These are phyloP conservation scores for Dicorynia guianensis DNA, from an alignment of 306 rosid genomes.

Conservation along the genomic window DNA sequence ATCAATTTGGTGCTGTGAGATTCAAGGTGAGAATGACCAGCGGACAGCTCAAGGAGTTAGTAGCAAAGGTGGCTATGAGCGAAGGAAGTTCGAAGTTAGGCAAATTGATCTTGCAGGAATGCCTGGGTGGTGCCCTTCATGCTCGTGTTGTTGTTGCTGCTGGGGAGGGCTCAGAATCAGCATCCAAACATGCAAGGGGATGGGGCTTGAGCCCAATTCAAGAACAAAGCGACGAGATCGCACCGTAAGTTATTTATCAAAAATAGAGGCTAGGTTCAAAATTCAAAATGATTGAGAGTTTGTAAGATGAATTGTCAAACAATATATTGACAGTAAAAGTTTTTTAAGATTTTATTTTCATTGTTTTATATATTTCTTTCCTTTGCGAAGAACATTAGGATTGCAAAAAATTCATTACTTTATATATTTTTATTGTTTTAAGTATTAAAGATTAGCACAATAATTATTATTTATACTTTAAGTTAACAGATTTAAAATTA, in stretches of 20 bases:
- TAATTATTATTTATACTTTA: too few species aligned
- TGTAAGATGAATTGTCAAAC: too few species aligned
- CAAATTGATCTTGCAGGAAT: constrained; percentile 46
- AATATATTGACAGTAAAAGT: too few species aligned
- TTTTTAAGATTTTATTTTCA: too few species aligned
- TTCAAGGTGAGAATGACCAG: constrained; percentile 51
- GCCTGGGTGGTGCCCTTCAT: constrained; percentile 46
- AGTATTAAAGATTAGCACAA: too few species aligned
- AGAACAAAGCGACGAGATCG: constrained; percentile 11
- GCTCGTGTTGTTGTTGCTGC: constrained; percentile 36
- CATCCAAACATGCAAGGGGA: constrained; percentile 6
- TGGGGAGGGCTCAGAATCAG: background rate
- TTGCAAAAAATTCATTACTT: too few species aligned
- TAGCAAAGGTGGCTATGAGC: constrained; percentile 40
- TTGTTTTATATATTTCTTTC: too few species aligned
- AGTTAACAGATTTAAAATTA: too few species aligned
- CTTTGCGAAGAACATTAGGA: too few species aligned
- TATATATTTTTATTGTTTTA: too few species aligned
- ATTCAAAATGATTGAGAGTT: too few species aligned
- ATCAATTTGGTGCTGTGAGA: constrained; percentile 36
- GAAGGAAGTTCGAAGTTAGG: constrained; percentile 40
- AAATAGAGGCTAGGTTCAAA: too few species aligned
- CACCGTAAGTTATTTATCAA: background rate
- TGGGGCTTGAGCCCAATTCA: constrained; percentile 41
- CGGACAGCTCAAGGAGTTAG: constrained; percentile 46